Percentiles rank a stretch among this genome's conserved stretches.
Evolutionary conservation across 2,329 filamentous ascomycete genomes (phyloP).

Genomic region (Fusarium robinianum): DNA sequence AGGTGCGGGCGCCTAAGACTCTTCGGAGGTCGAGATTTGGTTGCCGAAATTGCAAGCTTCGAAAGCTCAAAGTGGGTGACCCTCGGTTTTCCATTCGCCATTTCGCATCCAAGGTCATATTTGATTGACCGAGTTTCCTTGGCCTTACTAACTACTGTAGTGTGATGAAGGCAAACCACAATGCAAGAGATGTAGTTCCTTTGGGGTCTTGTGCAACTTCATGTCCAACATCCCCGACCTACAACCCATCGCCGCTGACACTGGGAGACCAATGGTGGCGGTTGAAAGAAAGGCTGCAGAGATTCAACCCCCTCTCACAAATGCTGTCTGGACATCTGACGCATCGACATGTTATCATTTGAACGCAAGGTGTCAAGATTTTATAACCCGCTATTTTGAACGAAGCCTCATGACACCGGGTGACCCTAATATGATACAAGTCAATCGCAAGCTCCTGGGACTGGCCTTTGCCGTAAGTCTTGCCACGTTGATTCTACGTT

Average conservation of each 20-base stretch:
- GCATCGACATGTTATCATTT: conserved; percentile 42
- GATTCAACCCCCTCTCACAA: conserved; percentile 34
- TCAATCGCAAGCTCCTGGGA: conserved; percentile 46
- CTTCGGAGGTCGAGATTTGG: conserved; percentile 49
- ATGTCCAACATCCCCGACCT: conserved; percentile 43
- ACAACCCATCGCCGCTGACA: conserved; percentile 39
- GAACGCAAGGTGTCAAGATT: conserved; percentile 47
- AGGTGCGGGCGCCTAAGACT: neutral
- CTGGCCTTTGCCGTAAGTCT: conserved; percentile 46
- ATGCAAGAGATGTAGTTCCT: conserved; percentile 49
- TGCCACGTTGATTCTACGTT: too few relatives aligned
- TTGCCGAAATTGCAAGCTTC: conserved; percentile 56
- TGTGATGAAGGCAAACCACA: conserved; percentile 52
- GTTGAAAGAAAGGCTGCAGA: conserved; percentile 21
- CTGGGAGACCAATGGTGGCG: conserved; percentile 22
- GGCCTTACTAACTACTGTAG: conserved; percentile 40
- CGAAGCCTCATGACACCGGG: conserved; percentile 44
- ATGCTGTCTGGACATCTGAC: conserved; percentile 43
- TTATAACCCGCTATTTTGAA: conserved; percentile 47
- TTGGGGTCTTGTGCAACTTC: conserved; percentile 53
- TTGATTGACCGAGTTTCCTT: neutral
- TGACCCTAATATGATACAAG: conserved; percentile 43
- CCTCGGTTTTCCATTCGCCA: too few relatives aligned
- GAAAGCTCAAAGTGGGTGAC: conserved; percentile 51
- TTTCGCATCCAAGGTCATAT: neutral